A percentile compares a stretch with the other conserved stretches of the same genome.
Evolutionary conservation across 2,329 filamentous ascomycete genomes (phyloP).

Genomic region (Chrysoporthe puriensis): DNA sequence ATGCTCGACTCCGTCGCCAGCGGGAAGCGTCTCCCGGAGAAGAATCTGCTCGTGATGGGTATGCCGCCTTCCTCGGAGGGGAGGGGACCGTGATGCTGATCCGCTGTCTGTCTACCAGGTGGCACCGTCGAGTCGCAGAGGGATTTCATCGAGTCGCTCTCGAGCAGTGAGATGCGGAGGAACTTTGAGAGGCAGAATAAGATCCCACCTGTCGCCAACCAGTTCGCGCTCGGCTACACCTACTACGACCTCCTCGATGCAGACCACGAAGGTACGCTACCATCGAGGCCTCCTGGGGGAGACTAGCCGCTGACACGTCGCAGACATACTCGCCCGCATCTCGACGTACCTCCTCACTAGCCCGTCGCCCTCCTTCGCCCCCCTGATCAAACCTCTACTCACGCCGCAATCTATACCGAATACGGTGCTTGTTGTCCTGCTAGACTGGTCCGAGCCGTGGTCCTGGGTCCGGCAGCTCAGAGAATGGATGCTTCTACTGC

Average conservation of each 20-base stretch:
- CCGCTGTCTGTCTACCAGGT: constrained; percentile 51
- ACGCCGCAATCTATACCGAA: constrained; percentile 83
- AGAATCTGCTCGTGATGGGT: constrained; percentile 88
- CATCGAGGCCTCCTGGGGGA: neutral
- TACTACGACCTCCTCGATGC: constrained; percentile 94
- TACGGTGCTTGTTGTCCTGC: constrained; percentile 85
- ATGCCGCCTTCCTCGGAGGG: constrained; percentile 35
- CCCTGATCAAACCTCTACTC: constrained; percentile 81
- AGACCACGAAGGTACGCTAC: constrained; percentile 83
- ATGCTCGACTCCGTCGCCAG: constrained; percentile 91
- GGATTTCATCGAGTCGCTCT: constrained; percentile 75
- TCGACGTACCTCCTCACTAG: constrained; percentile 88
- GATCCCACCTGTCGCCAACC: constrained; percentile 82
- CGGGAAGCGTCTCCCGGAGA: constrained; percentile 87
- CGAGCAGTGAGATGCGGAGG: constrained; percentile 56
- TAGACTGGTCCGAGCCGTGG: constrained; percentile 96
- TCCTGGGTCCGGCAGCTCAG: constrained; percentile 86
- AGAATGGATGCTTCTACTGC: constrained; percentile 85
- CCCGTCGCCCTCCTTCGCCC: constrained; percentile 79
- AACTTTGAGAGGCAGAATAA: constrained; percentile 59
- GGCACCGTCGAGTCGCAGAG: constrained; percentile 81
- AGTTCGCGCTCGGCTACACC: constrained; percentile 90
- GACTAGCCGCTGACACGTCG: constrained; percentile 28
- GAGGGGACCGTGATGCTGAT: constrained; percentile 1
- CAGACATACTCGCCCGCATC: constrained; percentile 86